Evolutionary conservation across 148 eudicot species (phyloP), one percentile per base, ranked within the genome.

Genomic region (Arctostaphylos glauca): DNA sequence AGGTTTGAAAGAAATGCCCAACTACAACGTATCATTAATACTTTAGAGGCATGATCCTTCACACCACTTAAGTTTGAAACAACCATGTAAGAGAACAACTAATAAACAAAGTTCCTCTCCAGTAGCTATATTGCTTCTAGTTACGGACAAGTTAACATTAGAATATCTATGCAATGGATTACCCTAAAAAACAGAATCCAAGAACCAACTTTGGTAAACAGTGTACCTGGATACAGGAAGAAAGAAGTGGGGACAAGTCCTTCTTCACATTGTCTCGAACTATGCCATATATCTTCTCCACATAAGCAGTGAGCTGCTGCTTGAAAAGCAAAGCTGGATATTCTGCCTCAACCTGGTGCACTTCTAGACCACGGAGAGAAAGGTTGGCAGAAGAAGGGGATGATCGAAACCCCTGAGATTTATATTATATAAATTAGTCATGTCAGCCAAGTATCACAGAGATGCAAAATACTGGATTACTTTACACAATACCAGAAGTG

Each of bases 241-340:
- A 83, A 81, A 96, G 84, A 78, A 88, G 77, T 14, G 93, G 85
- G n/a, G 90, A 83, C 74, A 96, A 86, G 74, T 91, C 93, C 85
- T 83, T 91, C 86, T 93, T 94, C 38, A 88, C 64, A 86, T 93
- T 93, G 81, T 96, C 97, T 84, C 93, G 87, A 84, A 94, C 81
- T 73, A 96, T 91, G 71, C 95, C 93, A 85, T 85, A 93, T 41
- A 96, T 93, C 83, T 90, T 96, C 85, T 96, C 99, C 75, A 96
- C 94, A 86, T 93, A 96, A 83, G 99, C 99, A 74, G 93, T 88
- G 81, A 96, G 93, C 85, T 96, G 99, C 88, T 94, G 94, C 91
- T 93, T 96, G 84, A 96, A 96, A 85, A 96, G 97, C 86, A 91
- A 88, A 89, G 98, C 98, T 83, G 98, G 98, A 85, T 90, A 87